These are phyloP conservation scores for Bruguiera parviflora DNA, from an alignment of 345 rosid genomes.

Conservation along the genomic window DNA sequence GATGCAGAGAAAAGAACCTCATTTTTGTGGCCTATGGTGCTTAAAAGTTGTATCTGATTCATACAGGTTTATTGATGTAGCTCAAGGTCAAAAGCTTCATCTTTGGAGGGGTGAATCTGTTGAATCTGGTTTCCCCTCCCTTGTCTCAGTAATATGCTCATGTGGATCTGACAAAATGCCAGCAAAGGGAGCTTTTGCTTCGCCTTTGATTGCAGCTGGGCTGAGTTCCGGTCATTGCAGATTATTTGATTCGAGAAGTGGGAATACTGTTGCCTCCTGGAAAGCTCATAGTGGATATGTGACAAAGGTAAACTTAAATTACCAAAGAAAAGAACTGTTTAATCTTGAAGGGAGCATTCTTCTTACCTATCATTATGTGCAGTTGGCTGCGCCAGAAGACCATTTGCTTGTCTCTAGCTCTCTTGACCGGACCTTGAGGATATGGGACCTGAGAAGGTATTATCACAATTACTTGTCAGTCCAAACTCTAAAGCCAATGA, in stretches of 20 bases:
- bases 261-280: conserved; percentile 70
- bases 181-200: conserved; percentile 42
- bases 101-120: conserved; percentile 70
- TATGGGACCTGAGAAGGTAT: conserved; percentile 91
- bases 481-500: not conserved
- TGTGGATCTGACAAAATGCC: conserved; percentile 53
- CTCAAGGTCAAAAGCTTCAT: conserved; percentile 75
- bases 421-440: conserved; percentile 64
- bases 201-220: conserved; percentile 85
- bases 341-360: conserved; percentile 1
- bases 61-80: conserved; percentile 67
- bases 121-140: conserved; percentile 72
- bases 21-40: conserved; percentile 14
- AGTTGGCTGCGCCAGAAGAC: conserved; percentile 78
- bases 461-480: not conserved
- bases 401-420: conserved; percentile 93
- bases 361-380: conserved; percentile 24
- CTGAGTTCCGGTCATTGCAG: conserved; percentile 84
- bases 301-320: conserved; percentile 54
- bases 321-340: conserved; percentile 1
- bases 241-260: conserved; percentile 72
- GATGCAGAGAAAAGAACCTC: conserved; percentile 5
- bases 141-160: conserved; percentile 78
- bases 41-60: not conserved
- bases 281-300: conserved; percentile 88